A percentile compares a stretch with the other conserved stretches of the same genome.
These are phyloP conservation scores for Picea sitchensis DNA, from an alignment of 75 land plant species.

Conservation along the genomic window DNA sequence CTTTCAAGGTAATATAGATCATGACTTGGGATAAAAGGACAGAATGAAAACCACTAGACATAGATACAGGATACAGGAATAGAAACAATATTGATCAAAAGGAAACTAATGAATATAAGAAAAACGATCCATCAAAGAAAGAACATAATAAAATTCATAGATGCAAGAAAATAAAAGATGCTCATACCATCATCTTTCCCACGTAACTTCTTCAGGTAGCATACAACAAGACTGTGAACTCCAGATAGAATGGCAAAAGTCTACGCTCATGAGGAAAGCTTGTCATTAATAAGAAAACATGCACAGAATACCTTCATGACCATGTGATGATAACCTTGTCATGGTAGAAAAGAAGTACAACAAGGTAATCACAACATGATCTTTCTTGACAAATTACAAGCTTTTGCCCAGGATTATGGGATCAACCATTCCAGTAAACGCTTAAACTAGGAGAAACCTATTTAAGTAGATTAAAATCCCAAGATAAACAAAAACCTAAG, in stretches of 20 bases:
- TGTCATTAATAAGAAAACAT: neutral
- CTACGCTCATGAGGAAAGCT: constrained; percentile 27
- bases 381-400: neutral
- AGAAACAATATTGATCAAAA: neutral
- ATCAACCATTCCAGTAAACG: neutral
- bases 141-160: neutral
- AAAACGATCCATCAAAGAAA: neutral
- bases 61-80: neutral
- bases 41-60: neutral
- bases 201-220: constrained; percentile 75
- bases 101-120: neutral
- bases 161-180: neutral
- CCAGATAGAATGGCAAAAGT: constrained; percentile 95
- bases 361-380: neutral
- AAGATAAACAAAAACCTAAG: neutral
- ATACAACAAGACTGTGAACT: constrained; percentile 85
- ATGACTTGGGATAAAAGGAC: neutral
- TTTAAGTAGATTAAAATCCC: constrained; percentile 3
- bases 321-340: neutral
- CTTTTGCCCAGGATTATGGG: neutral
- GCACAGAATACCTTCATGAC: neutral
- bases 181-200: constrained; percentile 93
- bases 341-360: neutral
- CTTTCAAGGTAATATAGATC: neutral
- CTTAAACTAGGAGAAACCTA: neutral